Conservation (phyloP, 1,284 basidiomycete genomes). For the Rhizoctonia solani region DNA sequence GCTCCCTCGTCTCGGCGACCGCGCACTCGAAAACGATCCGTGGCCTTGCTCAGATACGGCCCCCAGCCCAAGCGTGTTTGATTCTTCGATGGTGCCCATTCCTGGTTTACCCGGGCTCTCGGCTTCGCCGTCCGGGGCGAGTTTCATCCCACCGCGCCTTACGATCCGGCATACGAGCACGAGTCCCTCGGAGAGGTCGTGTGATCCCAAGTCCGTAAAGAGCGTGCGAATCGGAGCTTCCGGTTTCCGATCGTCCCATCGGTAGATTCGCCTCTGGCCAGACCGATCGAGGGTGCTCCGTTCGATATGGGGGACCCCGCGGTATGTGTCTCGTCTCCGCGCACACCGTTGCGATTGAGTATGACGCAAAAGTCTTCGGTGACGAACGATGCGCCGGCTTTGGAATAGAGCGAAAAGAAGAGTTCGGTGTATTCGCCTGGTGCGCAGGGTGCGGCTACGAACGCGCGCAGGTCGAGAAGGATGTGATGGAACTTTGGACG, state of each 20-base stretch:
- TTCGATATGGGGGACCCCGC: too few relatives aligned
- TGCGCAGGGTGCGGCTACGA: conserved; percentile 85
- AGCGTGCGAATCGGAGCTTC: conserved; percentile 70
- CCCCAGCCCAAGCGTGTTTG: too few relatives aligned
- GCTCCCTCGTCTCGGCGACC: conserved; percentile 1
- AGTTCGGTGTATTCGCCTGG: conserved; percentile 92
- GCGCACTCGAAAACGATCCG: neutral
- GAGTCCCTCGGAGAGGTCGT: conserved; percentile 82
- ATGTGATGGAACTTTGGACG: conserved; percentile 81
- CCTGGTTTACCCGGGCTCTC: conserved; percentile 50
- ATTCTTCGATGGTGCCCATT: conserved; percentile 24
- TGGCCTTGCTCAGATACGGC: conserved; percentile 43
- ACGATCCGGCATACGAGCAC: conserved; percentile 91
- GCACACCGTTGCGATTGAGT: conserved; percentile 89
- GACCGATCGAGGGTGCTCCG: too few relatives aligned
- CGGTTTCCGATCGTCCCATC: too few relatives aligned
- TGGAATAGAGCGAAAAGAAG: conserved; percentile 92
- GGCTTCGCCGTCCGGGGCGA: conserved; percentile 47
- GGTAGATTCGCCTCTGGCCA: too few relatives aligned
- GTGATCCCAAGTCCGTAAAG: conserved; percentile 84
- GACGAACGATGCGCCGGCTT: conserved; percentile 80
- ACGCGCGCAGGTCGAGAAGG: conserved; percentile 86
- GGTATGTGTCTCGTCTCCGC: conserved; percentile 67
- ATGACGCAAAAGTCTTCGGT: conserved; percentile 93
- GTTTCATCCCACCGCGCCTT: conserved; percentile 83